Conservation (phyloP, 2,329 filamentous ascomycete genomes). For the Apiospora arundinis region DNA sequence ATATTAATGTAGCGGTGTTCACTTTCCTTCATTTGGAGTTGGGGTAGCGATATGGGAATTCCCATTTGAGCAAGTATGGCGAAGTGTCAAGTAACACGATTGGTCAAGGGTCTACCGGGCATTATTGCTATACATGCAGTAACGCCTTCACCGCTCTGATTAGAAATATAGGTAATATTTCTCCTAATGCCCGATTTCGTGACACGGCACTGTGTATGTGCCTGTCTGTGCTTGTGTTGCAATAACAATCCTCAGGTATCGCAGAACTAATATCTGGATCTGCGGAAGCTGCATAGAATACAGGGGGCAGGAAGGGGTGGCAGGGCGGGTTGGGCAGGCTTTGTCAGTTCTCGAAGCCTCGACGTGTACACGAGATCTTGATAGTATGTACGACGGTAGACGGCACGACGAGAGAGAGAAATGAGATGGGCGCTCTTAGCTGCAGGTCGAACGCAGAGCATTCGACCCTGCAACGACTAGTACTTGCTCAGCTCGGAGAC, state of each 20-base stretch:
- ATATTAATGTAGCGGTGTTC: background rate
- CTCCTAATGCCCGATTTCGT: slow-evolving; percentile 17
- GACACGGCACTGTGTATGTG: background rate
- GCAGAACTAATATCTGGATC: background rate
- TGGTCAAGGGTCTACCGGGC: background rate
- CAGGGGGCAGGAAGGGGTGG: background rate
- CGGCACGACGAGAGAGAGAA: slow-evolving; percentile 5
- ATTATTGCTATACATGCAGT: slow-evolving; percentile 6
- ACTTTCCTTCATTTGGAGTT: background rate
- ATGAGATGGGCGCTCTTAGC: slow-evolving; percentile 8
- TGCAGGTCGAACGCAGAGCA: slow-evolving; percentile 10
- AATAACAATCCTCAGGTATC: background rate
- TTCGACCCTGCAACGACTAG: background rate
- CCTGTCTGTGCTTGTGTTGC: background rate
- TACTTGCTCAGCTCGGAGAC: slow-evolving; percentile 4
- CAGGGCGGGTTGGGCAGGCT: background rate
- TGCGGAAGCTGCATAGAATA: background rate
- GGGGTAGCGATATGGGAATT: background rate
- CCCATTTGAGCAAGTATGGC: slow-evolving; percentile 15
- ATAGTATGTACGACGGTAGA: slow-evolving; percentile 5
- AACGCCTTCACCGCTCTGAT: slow-evolving; percentile 7
- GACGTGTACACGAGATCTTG: slow-evolving; percentile 2
- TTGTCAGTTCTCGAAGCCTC: slow-evolving; percentile 6
- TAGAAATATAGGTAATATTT: background rate
- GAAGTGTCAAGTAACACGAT: slow-evolving; percentile 7